Evolutionary conservation across 495 filamentous ascomycete species (phyloP), one percentile per base, ranked within the genome.

Genomic region (Xylaria bambusicola): DNA sequence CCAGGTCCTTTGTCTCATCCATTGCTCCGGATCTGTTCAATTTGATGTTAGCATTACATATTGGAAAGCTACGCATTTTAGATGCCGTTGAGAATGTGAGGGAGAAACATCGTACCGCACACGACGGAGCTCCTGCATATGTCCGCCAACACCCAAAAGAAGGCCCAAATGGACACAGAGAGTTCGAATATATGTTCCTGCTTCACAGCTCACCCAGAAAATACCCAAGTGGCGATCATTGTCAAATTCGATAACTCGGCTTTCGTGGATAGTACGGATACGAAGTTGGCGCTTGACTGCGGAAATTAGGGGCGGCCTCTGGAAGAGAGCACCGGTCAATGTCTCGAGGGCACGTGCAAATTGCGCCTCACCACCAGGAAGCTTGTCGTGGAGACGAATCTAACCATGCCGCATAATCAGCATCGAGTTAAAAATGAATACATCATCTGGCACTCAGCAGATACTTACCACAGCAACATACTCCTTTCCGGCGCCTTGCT

Each of bases 161-260:
- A 98, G 81, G 59, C 94, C 94, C 62, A 98, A 76, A 77, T 98
- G 94, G 36, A 98, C 94, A 77, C 94, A 98, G 20, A 98, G 85
- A 12, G 95, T 98, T 76, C 94, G 89, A 71, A 98, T 97, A 70
- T 98, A 98, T 31, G 94, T 98, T 68, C 94, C 94, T 60, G 94
- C 94, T 76, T 98, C 94, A 73, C 94, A 98, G 75, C 90, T 93
- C 58, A 98, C 95, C 94, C 94, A 97, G 84, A 98, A 98, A 31
- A 98, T 92, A 73, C 88, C 95, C n/a, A 98, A 84, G 70, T 97
- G 91, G 60, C 94, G 86, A 56, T 98, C 92, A 72, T 98, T 96
- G 75, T 98, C 94, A 70, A 97, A 98, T 76, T 98, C 93, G 66
- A 92, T 88, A 33, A 97, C 79, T 76, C 93, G 93, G 81, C 88